Percentiles rank a stretch among this genome's conserved stretches.
phyloP scores from a whole-genome alignment of 1,284 basidiomycete genomes.

The Apiotrichum akiyoshidainum region DNA sequence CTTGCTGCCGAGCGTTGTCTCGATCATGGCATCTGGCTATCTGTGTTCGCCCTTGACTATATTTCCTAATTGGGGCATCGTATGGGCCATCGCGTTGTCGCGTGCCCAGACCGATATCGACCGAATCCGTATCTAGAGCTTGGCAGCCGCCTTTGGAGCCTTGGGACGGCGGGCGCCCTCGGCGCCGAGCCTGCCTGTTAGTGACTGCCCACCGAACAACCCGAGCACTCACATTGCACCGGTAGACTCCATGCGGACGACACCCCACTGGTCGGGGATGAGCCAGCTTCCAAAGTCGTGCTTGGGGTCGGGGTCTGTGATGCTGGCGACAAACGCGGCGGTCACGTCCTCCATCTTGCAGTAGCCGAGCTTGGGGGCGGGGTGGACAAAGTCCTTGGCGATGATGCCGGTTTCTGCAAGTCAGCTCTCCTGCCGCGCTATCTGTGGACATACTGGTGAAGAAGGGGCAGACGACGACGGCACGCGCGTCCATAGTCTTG shows the following conservation, averaged over 20 bases:
- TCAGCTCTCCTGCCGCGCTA: not conserved
- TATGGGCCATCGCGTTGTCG: too few relatives aligned
- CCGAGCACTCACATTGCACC: not conserved
- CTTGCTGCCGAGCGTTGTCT: too few relatives aligned
- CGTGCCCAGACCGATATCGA: too few relatives aligned
- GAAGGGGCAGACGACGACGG: constrained; percentile 2
- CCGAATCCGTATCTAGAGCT: not conserved
- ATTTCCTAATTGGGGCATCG: too few relatives aligned
- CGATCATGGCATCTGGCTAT: too few relatives aligned
- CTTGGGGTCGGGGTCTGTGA: constrained; percentile 3
- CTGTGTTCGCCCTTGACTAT: too few relatives aligned
- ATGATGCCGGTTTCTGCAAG: constrained; percentile 3
- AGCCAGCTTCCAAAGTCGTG: constrained; percentile 2
- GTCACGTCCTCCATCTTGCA: constrained; percentile 7
- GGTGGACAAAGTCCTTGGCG: constrained; percentile 7
- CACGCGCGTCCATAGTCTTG: not conserved
- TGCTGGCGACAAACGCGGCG: constrained; percentile 2
- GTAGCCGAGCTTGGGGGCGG: constrained; percentile 1
- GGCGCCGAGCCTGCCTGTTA: constrained; percentile 15
- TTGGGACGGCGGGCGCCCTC: constrained; percentile 7
- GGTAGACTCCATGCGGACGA: constrained; percentile 1
- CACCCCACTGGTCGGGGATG: constrained; percentile 7
- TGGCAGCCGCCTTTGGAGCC: constrained; percentile 1
- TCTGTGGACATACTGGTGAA: not conserved
- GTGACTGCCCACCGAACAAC: not conserved